These are phyloP conservation scores for Pyronema domesticum DNA, from an alignment of 495 filamentous ascomycete species.

Conservation along the genomic window DNA sequence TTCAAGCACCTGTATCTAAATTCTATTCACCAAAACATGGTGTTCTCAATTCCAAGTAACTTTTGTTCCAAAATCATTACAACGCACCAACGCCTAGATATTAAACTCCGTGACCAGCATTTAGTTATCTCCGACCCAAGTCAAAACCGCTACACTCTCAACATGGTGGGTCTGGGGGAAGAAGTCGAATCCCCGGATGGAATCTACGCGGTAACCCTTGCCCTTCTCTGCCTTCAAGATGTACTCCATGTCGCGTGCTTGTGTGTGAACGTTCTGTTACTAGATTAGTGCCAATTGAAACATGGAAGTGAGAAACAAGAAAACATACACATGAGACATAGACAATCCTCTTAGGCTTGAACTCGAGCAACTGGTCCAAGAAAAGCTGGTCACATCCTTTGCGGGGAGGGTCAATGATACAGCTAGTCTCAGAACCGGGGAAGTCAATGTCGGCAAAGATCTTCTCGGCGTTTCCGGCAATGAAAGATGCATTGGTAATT, in stretches of 20 bases:
- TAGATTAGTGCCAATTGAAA: neutral
- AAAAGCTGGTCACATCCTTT: constrained; percentile 87
- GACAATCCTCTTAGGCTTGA: constrained; percentile 56
- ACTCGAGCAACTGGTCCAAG: constrained; percentile 57
- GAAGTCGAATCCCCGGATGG: constrained; percentile 85
- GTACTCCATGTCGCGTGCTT: constrained; percentile 64
- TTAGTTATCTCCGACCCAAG: constrained; percentile 5
- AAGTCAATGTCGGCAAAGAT: constrained; percentile 61
- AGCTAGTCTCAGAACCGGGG: constrained; percentile 60
- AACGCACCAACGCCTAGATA: no score
- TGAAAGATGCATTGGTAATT: constrained; percentile 49
- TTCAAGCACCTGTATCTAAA: no score
- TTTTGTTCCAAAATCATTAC: no score
- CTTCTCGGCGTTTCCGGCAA: constrained; percentile 63
- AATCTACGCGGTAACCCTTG: constrained; percentile 71
- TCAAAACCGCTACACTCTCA: constrained; percentile 77
- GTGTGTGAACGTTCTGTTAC: constrained; percentile 68
- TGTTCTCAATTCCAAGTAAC: no score
- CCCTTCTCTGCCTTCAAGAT: constrained; percentile 28
- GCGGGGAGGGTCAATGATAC: constrained; percentile 83
- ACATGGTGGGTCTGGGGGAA: constrained; percentile 97
- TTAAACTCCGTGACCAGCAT: no score
- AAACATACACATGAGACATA: constrained; percentile 59
- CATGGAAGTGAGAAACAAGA: neutral
- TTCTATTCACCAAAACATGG: no score